Evolutionary conservation across 2,329 filamentous ascomycete genomes (phyloP).

Genomic region (Curvularia hawaiiensis): DNA sequence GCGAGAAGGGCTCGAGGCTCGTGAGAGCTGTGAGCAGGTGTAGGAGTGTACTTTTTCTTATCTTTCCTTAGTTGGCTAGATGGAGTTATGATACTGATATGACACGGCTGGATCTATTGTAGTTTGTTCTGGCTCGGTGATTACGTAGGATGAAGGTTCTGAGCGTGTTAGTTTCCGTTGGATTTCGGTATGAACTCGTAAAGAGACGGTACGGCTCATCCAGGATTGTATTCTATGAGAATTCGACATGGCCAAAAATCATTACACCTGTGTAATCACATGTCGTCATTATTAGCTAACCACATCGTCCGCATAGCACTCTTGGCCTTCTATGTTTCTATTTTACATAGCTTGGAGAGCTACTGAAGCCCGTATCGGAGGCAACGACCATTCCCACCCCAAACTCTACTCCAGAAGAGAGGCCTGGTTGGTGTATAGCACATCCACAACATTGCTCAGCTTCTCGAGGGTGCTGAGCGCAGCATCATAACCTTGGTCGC

Average conservation of each 20-base stretch:
- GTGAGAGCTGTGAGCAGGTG: too few relatives aligned
- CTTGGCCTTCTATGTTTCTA: slow-evolving; percentile 37
- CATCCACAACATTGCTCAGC: slow-evolving; percentile 95
- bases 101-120: not conserved
- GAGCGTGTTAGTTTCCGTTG: too few relatives aligned
- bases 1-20: slow-evolving; percentile 2
- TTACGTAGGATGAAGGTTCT: too few relatives aligned
- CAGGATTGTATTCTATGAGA: too few relatives aligned
- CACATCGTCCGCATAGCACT: slow-evolving; percentile 17
- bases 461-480: slow-evolving; percentile 96
- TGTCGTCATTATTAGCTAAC: slow-evolving; percentile 25
- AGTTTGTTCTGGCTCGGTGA: not conserved
- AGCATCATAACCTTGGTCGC: slow-evolving; percentile 92
- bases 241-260: too few relatives aligned
- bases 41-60: not conserved
- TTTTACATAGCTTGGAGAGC: slow-evolving; percentile 34
- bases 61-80: not conserved
- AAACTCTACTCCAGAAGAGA: slow-evolving; percentile 80
- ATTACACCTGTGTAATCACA: slow-evolving; percentile 9
- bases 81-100: not conserved
- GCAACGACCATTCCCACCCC: not conserved
- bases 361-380: slow-evolving; percentile 2
- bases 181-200: too few relatives aligned
- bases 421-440: slow-evolving; percentile 96
- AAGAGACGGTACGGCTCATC: too few relatives aligned